Base-by-base conservation (phyloP, 2,329 filamentous ascomycete species). In the Chaetomiaceae sp. region DNA sequence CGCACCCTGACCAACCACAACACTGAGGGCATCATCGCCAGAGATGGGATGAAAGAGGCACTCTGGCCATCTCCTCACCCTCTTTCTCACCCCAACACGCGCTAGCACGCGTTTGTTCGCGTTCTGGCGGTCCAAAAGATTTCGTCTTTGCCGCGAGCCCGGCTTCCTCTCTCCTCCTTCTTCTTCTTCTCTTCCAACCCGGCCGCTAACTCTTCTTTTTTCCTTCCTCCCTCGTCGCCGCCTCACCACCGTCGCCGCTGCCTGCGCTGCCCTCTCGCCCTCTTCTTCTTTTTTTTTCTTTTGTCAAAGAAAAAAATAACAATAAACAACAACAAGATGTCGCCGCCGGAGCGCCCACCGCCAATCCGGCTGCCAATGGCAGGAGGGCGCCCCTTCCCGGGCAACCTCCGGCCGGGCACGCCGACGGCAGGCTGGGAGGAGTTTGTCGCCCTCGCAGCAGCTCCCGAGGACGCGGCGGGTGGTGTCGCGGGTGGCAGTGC, bases 311-410 rank as follows among this genome's bases (percentile, higher is more conserved):
- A 40, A 39, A 39, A 47, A 29, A 48, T n/a, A 8, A 20, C 39
- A 29, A n/a, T n/a, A 47, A 36, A 36, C 6, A 36, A 47, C 25
- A 29, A 15, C 4, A 49, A 23, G 22, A 45, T 48, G 53, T 39
- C 48, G 15, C 43, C 22, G 25, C 42, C 34, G 3, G 20, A 15
- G 9, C 40, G 42, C 17, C 44, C 51, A 1, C 27, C 51, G 11
- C 19, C 49, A 3, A 46, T 58, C 6, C 56, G 51, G 11, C 34
- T 57, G 6, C 51, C 15, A 1, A 58, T 57, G 51, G 51, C 46
- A 1, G 54, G 48, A 20, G 55, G 56, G 14, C 56, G 54, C 15
- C 23, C 56, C 5, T 29, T 48, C 34, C 56, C 54, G 25, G 58
- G 54, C 34, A 55, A 15, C 49, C 44, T 19, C 23, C 46, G 51